Percentiles rank a stretch among this genome's conserved stretches.
Conservation (phyloP, 1,284 basidiomycete species). For the Cryptococcus sp. region DNA sequence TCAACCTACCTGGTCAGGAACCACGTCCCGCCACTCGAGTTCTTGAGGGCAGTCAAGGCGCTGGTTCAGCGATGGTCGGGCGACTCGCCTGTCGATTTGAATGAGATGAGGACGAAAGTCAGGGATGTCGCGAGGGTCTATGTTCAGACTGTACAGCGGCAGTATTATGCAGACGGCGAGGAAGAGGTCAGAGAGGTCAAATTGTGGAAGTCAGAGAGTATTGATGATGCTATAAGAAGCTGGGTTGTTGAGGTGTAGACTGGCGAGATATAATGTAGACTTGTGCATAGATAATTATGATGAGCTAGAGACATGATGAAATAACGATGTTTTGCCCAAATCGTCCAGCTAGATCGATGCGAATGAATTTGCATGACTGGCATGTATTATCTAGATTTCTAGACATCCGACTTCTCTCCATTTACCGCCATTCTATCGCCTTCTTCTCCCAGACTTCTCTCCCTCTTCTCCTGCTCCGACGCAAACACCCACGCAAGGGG, state of each 20-base stretch:
- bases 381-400: no score
- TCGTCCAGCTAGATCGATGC: no score
- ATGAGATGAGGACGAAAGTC: neutral
- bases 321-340: no score
- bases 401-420: slow-evolving; percentile 18
- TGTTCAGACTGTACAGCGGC: neutral
- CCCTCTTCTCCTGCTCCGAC: slow-evolving; percentile 26
- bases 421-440: slow-evolving; percentile 5
- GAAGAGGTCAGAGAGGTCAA: neutral
- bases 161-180: neutral
- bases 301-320: no score
- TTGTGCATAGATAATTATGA: no score
- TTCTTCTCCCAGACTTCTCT: slow-evolving; percentile 11
- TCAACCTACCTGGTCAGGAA: neutral
- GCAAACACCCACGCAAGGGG: slow-evolving; percentile 47
- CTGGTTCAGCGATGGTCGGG: neutral
- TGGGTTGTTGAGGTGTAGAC: no score
- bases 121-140: neutral
- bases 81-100: neutral
- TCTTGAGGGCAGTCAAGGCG: neutral
- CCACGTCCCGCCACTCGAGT: neutral
- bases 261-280: no score
- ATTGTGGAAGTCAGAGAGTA: neutral
- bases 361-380: no score
- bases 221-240: no score